Evolutionary conservation across 2,329 filamentous ascomycete genomes (phyloP).

Genomic region (Claviceps digitariae): DNA sequence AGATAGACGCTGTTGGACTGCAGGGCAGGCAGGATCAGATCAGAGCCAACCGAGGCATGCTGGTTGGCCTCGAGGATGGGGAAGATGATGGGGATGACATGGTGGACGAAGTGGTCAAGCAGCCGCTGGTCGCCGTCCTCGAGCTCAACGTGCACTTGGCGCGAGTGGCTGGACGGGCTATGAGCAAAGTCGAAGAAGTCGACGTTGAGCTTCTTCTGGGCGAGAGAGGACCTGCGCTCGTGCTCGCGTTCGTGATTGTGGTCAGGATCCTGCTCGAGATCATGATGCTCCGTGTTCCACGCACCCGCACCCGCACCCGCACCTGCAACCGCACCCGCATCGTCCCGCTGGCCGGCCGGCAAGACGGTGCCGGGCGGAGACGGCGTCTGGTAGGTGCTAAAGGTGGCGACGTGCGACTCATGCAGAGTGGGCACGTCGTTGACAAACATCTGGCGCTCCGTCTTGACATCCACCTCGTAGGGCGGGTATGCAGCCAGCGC

Average conservation of each 20-base stretch:
- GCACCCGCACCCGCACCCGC: background rate
- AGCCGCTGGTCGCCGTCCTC: constrained; percentile 79
- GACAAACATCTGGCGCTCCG: constrained; percentile 85
- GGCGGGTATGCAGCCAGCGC: constrained; percentile 52
- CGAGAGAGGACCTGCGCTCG: constrained; percentile 47
- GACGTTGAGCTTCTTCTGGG: constrained; percentile 53
- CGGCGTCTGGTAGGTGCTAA: constrained; percentile 78
- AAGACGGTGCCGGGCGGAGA: constrained; percentile 56
- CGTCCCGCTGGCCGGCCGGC: constrained; percentile 44
- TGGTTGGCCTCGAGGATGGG: constrained; percentile 86
- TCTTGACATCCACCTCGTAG: constrained; percentile 93
- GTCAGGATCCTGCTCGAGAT: constrained; percentile 2
- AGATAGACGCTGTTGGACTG: constrained; percentile 88
- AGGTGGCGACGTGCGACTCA: constrained; percentile 83
- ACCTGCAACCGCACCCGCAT: constrained; percentile 23
- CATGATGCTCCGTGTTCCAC: constrained; percentile 33
- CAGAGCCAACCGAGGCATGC: constrained; percentile 65
- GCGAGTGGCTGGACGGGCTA: constrained; percentile 45
- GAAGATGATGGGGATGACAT: constrained; percentile 79
- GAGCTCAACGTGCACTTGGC: constrained; percentile 65
- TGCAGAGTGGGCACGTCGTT: constrained; percentile 75
- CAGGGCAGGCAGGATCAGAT: constrained; percentile 75
- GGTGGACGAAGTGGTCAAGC: constrained; percentile 80
- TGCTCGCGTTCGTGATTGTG: background rate
- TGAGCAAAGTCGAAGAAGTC: constrained; percentile 77